Conservation (phyloP, 2,329 filamentous ascomycete species). For the Hymenoscyphus fructigenus region DNA sequence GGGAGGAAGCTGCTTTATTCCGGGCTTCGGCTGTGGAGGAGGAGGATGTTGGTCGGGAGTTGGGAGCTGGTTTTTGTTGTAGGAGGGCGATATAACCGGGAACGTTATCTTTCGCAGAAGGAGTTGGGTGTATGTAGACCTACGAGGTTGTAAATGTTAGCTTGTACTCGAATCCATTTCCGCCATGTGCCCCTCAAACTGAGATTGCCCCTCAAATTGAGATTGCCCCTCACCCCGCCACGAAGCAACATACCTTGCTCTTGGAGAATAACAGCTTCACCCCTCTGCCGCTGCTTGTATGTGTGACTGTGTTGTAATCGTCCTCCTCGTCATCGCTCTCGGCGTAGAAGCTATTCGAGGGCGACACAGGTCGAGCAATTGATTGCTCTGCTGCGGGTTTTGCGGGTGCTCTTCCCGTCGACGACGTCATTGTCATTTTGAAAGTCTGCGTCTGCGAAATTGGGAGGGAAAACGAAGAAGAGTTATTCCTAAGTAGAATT, state of each 20-base stretch:
- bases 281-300: slow-evolving; percentile 71
- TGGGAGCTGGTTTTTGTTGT: slow-evolving; percentile 70
- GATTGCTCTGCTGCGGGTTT: background rate
- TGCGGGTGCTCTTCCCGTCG: background rate
- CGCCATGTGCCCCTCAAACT: background rate
- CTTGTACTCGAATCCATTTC: slow-evolving; percentile 17
- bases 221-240: background rate
- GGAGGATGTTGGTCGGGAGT: slow-evolving; percentile 32
- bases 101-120: slow-evolving; percentile 93
- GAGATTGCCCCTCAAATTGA: background rate
- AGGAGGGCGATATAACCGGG: slow-evolving; percentile 89
- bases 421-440: slow-evolving; percentile 12
- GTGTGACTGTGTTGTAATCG: slow-evolving; percentile 90
- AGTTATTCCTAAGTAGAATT: background rate
- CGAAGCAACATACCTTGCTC: slow-evolving; percentile 69
- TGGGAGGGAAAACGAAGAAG: background rate
- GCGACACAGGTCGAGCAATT: slow-evolving; percentile 55
- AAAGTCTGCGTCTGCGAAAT: background rate
- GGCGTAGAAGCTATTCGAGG: slow-evolving; percentile 87
- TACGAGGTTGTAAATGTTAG: slow-evolving; percentile 40
- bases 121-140: slow-evolving; percentile 95
- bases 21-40: slow-evolving; percentile 45
- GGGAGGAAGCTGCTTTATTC: slow-evolving; percentile 61
- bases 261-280: slow-evolving; percentile 95
- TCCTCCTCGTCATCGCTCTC: slow-evolving; percentile 95